Conservation (phyloP, 495 filamentous ascomycete genomes). For the Xylaria nigripes region DNA sequence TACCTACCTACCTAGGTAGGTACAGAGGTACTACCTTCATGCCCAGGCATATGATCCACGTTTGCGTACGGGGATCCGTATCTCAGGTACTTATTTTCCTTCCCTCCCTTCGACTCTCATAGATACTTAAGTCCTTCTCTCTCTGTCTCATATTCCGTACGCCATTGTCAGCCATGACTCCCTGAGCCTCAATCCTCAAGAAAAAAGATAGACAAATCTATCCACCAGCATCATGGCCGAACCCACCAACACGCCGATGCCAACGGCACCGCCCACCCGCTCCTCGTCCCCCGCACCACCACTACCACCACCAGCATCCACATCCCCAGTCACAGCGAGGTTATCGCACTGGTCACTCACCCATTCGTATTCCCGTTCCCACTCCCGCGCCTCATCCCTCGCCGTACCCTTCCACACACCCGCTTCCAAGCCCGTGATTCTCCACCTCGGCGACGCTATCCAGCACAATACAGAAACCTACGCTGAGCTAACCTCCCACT, state of each 20-base stretch:
- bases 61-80: too few species aligned
- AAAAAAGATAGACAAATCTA: neutral
- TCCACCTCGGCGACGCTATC: constrained; percentile 63
- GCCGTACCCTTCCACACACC: constrained; percentile 11
- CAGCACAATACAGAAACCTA: constrained; percentile 56
- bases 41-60: too few species aligned
- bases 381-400: constrained; percentile 11
- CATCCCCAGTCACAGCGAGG: constrained; percentile 14
- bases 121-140: too few species aligned
- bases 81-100: too few species aligned
- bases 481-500: constrained; percentile 45
- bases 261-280: constrained; percentile 40
- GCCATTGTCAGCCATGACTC: neutral
- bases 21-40: too few species aligned
- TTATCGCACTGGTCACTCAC: constrained; percentile 4
- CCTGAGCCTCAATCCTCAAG: neutral
- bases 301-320: constrained; percentile 10
- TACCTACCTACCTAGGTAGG: too few species aligned
- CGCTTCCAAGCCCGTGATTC: constrained; percentile 37
- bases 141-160: too few species aligned
- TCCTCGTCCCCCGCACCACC: constrained; percentile 34
- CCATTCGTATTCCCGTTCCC: neutral
- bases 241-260: constrained; percentile 42
- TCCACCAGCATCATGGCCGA: constrained; percentile 32
- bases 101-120: too few species aligned